Evolutionary conservation across 1,139 yeast genomes (phyloP), one percentile per base, ranked within the genome.

Genomic region (Hemisphaericaspora lyxosophila): DNA sequence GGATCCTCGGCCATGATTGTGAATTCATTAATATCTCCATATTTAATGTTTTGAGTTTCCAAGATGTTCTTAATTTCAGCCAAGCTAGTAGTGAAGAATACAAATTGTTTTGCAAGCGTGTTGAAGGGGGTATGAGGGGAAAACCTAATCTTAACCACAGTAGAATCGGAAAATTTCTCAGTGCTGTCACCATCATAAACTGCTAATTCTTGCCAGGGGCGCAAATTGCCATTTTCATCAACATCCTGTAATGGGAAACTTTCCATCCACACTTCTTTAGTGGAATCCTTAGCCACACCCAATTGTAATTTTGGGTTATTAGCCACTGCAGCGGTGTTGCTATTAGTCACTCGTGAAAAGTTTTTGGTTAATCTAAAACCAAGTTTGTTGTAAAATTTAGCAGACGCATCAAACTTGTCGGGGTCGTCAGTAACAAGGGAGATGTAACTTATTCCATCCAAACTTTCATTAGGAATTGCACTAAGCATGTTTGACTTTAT

Each of bases 231-330:
- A 33, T 64, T 53, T 15, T 53, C 56, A 48, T 73, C 78, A 17
- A 64, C 41, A 48, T 74, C 73, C 37, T 78, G 75, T 33, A 82
- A 64, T 17, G 86, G 86, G 58, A 80, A 82, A 17, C 80, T 66
- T 52, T 83, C 85, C 34, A 84, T 55, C 92, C 94, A 85, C 31
- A 78, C 61, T 59, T 85, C 94, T 47, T 70, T 73, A 37, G 80
- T 53, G 1, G 89, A 82, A 47, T 82, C 86, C 42, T 68, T 70
- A 15, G 87, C 75, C 31, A 84, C 67, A 4, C 90, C 90, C 34
- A 62, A 49, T 34, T 61, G 67, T 26, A 55, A 52, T 41, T 52
- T 58, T 38, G 62, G 60, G 43, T 58, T 60, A 46, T 47, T 51
- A 26, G 54, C 51, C 18, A 57, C 64, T 34, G 56, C 59, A 27